Percentiles rank a stretch among this genome's conserved stretches.
Conservation (phyloP, 441 rosid genomes). For the Bocquillonia castaneifolia region DNA sequence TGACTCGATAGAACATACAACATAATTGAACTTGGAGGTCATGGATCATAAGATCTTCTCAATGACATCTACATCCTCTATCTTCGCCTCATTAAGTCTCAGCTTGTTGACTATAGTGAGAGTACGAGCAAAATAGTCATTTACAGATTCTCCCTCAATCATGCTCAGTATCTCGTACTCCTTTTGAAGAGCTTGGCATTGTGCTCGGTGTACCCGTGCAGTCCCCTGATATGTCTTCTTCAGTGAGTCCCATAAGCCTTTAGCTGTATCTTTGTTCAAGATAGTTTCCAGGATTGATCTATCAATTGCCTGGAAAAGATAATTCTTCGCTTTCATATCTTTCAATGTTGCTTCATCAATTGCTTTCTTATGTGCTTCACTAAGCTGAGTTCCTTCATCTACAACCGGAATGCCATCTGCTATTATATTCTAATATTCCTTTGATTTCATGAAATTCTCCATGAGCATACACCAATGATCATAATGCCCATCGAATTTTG, state of each 20-base stretch:
- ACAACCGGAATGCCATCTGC: background rate
- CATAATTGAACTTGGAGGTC: no score
- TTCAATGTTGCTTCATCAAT: no score
- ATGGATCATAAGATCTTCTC: background rate
- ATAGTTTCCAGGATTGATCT: no score
- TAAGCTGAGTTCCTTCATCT: background rate
- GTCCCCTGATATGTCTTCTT: background rate
- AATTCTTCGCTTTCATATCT: no score
- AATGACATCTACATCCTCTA: background rate
- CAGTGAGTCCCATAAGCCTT: background rate
- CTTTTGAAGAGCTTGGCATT: no score
- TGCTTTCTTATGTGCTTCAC: background rate
- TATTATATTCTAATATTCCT: background rate
- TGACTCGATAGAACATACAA: no score
- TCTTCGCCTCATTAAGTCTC: background rate
- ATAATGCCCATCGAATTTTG: background rate
- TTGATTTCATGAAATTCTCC: background rate
- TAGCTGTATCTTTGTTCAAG: no score
- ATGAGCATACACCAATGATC: conserved; percentile 3
- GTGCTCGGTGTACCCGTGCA: background rate
- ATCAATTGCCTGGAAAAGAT: no score
- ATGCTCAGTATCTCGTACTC: background rate
- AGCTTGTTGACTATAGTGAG: background rate
- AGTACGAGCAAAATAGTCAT: background rate
- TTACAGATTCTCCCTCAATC: background rate